phyloP scores from a whole-genome alignment of 1,139 yeast genomes.

The Wickerhamomyces sp. region DNA sequence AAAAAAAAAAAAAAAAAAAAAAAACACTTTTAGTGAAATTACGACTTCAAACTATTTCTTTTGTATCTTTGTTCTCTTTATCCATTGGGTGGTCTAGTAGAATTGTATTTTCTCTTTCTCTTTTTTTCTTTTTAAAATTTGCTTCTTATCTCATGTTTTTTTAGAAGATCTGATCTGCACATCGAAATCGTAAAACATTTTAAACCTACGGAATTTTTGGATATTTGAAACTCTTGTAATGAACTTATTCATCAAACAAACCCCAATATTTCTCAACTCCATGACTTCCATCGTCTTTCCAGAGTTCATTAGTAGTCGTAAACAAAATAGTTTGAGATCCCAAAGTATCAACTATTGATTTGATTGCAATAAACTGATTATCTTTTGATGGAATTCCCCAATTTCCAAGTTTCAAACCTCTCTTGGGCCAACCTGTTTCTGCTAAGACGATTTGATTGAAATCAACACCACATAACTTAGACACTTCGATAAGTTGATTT shows the following conservation, averaged over 20 bases:
- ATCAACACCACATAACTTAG: slow-evolving; percentile 52
- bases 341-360: slow-evolving; percentile 44
- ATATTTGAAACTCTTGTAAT: too few species aligned
- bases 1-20: too few species aligned
- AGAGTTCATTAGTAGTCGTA: slow-evolving; percentile 67
- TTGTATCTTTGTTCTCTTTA: too few species aligned
- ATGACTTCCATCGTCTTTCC: slow-evolving; percentile 65
- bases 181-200: neutral
- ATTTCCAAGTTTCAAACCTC: slow-evolving; percentile 54
- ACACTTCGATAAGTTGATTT: slow-evolving; percentile 55
- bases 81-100: too few species aligned
- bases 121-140: too few species aligned
- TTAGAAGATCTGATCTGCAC: neutral
- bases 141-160: neutral
- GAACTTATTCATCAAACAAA: slow-evolving; percentile 24
- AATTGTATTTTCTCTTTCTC: too few species aligned
- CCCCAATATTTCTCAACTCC: slow-evolving; percentile 74
- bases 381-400: slow-evolving; percentile 55
- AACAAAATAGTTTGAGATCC: slow-evolving; percentile 55
- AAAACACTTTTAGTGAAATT: too few species aligned
- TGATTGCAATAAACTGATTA: slow-evolving; percentile 56
- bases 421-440: slow-evolving; percentile 79
- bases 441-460: slow-evolving; percentile 50
- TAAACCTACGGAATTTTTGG: neutral
- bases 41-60: too few species aligned